Percentiles rank a stretch among this genome's conserved stretches.
phyloP scores from a whole-genome alignment of 768 basidiomycete genomes.

The Amanita pallidorosea region DNA sequence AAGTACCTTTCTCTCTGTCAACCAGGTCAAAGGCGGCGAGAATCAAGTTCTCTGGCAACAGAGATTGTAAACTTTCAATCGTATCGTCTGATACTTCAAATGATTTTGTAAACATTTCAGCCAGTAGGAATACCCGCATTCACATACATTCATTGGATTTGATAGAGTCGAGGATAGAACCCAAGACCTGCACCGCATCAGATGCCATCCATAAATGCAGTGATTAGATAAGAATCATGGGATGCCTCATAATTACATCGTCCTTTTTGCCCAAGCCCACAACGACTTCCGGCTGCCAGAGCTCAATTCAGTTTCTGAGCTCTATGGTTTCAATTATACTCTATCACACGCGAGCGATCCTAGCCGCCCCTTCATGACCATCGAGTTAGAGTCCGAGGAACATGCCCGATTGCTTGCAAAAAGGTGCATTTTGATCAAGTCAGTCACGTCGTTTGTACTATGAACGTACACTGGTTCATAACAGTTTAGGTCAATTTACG shows the following conservation, averaged over 20 bases:
- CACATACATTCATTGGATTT: conserved; percentile 7
- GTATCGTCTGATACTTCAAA: conserved; percentile 35
- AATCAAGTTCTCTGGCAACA: conserved; percentile 55
- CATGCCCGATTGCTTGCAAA: conserved; percentile 65
- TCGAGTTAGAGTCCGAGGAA: conserved; percentile 57
- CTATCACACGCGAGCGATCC: conserved; percentile 41
- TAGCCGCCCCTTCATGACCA: conserved; percentile 62
- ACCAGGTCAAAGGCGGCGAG: conserved; percentile 70
- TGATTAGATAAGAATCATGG: background rate
- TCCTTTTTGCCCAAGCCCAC: conserved; percentile 77
- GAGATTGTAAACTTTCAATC: conserved; percentile 40
- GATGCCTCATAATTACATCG: conserved; percentile 32
- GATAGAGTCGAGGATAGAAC: conserved; percentile 8
- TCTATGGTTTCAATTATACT: conserved; percentile 52
- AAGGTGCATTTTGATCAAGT: conserved; percentile 83
- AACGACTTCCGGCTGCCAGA: conserved; percentile 80
- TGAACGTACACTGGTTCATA: background rate
- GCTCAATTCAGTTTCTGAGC: conserved; percentile 64
- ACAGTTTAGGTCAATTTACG: conserved; percentile 54
- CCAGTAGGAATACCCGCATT: background rate
- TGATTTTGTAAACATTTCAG: background rate
- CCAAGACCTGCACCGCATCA: conserved; percentile 12
- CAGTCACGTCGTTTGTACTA: conserved; percentile 13
- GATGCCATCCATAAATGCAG: conserved; percentile 13
- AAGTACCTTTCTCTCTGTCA: conserved; percentile 58